These are phyloP conservation scores for Leccinum cinnamomeum DNA, from an alignment of 1,284 basidiomycete genomes.

Conservation along the genomic window DNA sequence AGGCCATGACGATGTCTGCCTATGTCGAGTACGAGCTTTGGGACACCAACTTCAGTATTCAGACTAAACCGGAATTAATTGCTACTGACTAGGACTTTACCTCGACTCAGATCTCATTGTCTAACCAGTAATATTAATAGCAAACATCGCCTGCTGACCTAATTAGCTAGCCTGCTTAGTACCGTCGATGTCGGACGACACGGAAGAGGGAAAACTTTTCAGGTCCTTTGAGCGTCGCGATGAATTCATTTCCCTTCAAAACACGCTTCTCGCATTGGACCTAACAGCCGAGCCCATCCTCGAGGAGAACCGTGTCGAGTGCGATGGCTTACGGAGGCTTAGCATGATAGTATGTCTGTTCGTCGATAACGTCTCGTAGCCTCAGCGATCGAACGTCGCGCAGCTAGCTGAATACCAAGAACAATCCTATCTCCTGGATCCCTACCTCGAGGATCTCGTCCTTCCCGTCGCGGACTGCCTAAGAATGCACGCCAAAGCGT, in stretches of 20 bases:
- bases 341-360: slow-evolving; percentile 30
- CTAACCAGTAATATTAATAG: not conserved
- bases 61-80: too few relatives aligned
- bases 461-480: slow-evolving; percentile 73
- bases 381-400: slow-evolving; percentile 2
- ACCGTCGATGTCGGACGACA: slow-evolving; percentile 37
- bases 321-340: slow-evolving; percentile 43
- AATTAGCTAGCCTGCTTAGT: slow-evolving; percentile 3
- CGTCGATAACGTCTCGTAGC: slow-evolving; percentile 7
- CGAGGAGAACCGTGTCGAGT: slow-evolving; percentile 51
- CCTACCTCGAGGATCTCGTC: slow-evolving; percentile 85
- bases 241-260: slow-evolving; percentile 58
- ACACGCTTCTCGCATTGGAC: slow-evolving; percentile 52
- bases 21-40: too few relatives aligned
- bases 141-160: slow-evolving; percentile 24
- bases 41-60: too few relatives aligned
- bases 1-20: too few relatives aligned
- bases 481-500: slow-evolving; percentile 54
- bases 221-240: slow-evolving; percentile 61
- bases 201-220: slow-evolving; percentile 44
- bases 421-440: slow-evolving; percentile 92
- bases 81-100: too few relatives aligned
- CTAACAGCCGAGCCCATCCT: slow-evolving; percentile 44
- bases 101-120: too few relatives aligned
- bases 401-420: slow-evolving; percentile 93